phyloP scores from a whole-genome alignment of 805 yeast genomes.

The Suhomyces vadensis region DNA sequence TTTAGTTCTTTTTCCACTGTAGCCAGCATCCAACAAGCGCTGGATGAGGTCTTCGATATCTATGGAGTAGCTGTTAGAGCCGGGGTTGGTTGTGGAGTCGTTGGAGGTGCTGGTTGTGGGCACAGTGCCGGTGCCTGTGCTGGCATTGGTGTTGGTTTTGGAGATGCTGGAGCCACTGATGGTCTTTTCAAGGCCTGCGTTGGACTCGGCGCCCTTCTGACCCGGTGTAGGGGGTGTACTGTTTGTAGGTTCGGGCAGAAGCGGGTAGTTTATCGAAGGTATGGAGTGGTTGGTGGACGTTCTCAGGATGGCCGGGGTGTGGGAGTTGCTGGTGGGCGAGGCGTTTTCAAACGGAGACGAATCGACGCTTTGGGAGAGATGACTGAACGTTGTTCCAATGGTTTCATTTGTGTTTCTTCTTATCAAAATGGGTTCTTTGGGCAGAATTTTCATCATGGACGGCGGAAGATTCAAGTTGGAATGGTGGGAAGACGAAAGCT shows the following conservation, averaged over 20 bases:
- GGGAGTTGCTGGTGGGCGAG: slow-evolving; percentile 16
- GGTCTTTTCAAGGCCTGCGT: slow-evolving; percentile 1
- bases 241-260: slow-evolving; percentile 20
- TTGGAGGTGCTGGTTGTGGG: neutral
- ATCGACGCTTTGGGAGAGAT: slow-evolving; percentile 13
- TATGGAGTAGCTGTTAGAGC: slow-evolving; percentile 16
- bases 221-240: slow-evolving; percentile 7
- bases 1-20: slow-evolving; percentile 90
- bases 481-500: slow-evolving; percentile 13
- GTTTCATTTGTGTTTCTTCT: slow-evolving; percentile 49
- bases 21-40: slow-evolving; percentile 91
- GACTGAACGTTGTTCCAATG: slow-evolving; percentile 7
- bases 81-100: neutral
- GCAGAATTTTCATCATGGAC: slow-evolving; percentile 68
- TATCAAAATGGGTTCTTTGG: slow-evolving; percentile 71
- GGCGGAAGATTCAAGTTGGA: slow-evolving; percentile 50
- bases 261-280: slow-evolving; percentile 18
- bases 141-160: neutral
- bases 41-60: slow-evolving; percentile 89
- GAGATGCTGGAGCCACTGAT: slow-evolving; percentile 1
- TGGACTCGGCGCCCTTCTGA: slow-evolving; percentile 22
- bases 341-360: slow-evolving; percentile 10
- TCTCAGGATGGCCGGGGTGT: slow-evolving; percentile 17
- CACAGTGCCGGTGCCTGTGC: neutral
- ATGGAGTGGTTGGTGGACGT: slow-evolving; percentile 28